A percentile compares a stretch with the other conserved stretches of the same genome.
phyloP scores from a whole-genome alignment of 2,329 filamentous ascomycete species.

The Colletotrichum sp. region DNA sequence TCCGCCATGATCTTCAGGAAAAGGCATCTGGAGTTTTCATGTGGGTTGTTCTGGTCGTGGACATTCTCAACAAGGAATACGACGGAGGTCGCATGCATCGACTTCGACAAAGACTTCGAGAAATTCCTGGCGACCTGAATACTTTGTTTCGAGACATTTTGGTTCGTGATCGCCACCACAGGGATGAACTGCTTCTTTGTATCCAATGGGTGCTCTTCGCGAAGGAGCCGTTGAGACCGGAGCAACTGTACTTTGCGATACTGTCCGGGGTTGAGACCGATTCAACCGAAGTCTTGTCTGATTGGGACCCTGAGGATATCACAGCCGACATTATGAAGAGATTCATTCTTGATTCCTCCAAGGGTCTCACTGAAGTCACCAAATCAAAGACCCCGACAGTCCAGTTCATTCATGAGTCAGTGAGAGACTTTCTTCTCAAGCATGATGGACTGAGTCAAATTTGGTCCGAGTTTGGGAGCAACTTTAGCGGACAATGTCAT shows the following conservation, averaged over 20 bases:
- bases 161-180: conserved; percentile 44
- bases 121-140: conserved; percentile 41
- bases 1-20: conserved; percentile 35
- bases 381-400: conserved; percentile 33
- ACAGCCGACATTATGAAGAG: conserved; percentile 28
- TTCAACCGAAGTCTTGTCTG: conserved; percentile 17
- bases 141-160: conserved; percentile 54
- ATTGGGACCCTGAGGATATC: conserved; percentile 18
- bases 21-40: conserved; percentile 49
- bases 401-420: conserved; percentile 55
- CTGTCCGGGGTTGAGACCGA: conserved; percentile 22
- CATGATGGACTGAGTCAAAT: conserved; percentile 29
- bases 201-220: conserved; percentile 58
- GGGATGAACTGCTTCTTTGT: conserved; percentile 43
- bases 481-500: background rate
- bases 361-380: conserved; percentile 49
- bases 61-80: conserved; percentile 40
- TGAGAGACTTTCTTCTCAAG: conserved; percentile 44
- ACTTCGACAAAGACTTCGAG: conserved; percentile 25
- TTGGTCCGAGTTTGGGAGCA: background rate
- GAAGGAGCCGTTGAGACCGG: conserved; percentile 38
- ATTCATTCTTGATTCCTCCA: conserved; percentile 45
- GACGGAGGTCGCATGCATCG: conserved; percentile 27
- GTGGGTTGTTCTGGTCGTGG: conserved; percentile 45
- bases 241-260: conserved; percentile 49